These are phyloP conservation scores for Fraxinus americana DNA, from an alignment of 257 asterid genomes.

Conservation along the genomic window DNA sequence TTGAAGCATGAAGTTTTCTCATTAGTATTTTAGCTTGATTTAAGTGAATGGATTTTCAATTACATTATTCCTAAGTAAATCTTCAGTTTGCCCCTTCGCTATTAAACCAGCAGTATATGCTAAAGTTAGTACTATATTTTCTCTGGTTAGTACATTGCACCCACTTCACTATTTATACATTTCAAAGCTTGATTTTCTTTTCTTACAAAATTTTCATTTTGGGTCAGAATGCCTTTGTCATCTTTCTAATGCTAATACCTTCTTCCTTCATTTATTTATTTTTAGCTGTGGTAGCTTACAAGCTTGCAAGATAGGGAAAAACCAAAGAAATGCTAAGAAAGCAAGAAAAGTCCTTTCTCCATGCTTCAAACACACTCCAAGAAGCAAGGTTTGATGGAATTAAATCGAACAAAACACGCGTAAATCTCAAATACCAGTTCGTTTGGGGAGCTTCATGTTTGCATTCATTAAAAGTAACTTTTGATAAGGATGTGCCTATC, in stretches of 20 bases:
- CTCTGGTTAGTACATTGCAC: background rate
- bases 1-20: background rate
- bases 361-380: background rate
- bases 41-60: background rate
- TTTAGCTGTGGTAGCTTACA: background rate
- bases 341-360: background rate
- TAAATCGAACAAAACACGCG: background rate
- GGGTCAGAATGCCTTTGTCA: background rate
- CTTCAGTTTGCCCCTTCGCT: background rate
- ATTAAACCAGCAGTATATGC: background rate
- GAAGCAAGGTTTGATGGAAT: background rate
- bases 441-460: background rate
- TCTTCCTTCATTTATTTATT: background rate
- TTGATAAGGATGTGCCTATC: background rate
- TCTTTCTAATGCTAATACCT: background rate
- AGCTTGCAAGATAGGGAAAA: background rate
- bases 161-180: background rate
- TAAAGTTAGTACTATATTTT: background rate
- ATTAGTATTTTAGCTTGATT: background rate
- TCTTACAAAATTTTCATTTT: background rate
- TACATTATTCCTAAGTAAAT: background rate
- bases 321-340: background rate
- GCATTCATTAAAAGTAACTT: background rate
- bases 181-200: background rate
- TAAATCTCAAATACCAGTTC: background rate